phyloP scores from a whole-genome alignment of 495 filamentous ascomycete genomes.

The Chaetomium cochliodes region DNA sequence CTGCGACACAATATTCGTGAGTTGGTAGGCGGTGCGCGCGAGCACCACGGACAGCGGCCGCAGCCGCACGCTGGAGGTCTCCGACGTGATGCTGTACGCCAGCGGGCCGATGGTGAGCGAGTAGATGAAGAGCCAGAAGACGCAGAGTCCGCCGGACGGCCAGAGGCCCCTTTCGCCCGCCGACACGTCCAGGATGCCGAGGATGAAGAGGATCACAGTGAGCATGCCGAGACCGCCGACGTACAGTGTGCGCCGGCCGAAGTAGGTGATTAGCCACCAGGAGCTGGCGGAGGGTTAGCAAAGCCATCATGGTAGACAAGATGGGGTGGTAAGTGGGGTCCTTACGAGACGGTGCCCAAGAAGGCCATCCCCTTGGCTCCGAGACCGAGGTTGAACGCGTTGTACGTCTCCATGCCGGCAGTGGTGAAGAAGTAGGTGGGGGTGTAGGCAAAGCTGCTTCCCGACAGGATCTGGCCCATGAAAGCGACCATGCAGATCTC shows the following conservation, averaged over 20 bases:
- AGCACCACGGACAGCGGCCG: conserved; percentile 63
- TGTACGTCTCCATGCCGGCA: conserved; percentile 51
- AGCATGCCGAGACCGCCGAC: conserved; percentile 49
- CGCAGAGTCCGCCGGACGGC: conserved; percentile 54
- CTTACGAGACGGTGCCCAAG: conserved; percentile 47
- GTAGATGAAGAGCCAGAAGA: conserved; percentile 60
- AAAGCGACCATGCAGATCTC: conserved; percentile 49
- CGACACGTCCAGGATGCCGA: conserved; percentile 57
- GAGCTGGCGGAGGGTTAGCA: conserved; percentile 28
- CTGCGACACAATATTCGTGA: conserved; percentile 58
- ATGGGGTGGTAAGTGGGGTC: not conserved
- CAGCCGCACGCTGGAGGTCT: conserved; percentile 56
- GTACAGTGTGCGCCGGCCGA: conserved; percentile 57
- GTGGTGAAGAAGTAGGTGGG: conserved; percentile 65
- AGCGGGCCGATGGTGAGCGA: conserved; percentile 59
- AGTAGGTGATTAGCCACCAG: conserved; percentile 54
- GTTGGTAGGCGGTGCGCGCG: conserved; percentile 57
- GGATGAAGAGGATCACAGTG: conserved; percentile 53
- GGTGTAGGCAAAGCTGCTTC: conserved; percentile 56
- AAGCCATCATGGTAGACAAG: not conserved
- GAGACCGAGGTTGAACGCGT: conserved; percentile 1
- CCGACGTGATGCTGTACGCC: conserved; percentile 61
- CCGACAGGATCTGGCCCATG: conserved; percentile 52
- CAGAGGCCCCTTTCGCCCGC: conserved; percentile 46
- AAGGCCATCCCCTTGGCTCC: conserved; percentile 38